Evolutionary conservation across 192 early-diverging fungal genomes (phyloP).

Genomic region (Polychytrium aggregatum): DNA sequence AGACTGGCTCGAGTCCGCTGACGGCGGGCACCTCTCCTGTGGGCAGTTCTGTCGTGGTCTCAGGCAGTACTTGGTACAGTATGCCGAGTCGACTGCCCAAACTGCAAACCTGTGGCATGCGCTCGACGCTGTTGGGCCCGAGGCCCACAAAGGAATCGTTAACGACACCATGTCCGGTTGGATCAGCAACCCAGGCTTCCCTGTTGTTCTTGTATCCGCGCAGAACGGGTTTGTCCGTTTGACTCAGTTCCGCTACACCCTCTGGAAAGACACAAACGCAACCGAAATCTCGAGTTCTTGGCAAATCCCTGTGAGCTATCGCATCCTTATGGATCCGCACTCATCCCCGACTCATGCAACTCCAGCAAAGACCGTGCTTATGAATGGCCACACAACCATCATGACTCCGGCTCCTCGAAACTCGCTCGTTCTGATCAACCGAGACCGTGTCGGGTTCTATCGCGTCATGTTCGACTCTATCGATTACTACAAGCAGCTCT

Average conservation of each 20-base stretch:
- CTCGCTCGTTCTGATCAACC: conserved; percentile 11
- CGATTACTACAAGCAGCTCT: background rate
- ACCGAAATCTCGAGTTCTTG: background rate
- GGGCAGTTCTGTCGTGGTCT: conserved; percentile 11
- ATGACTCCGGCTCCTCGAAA: no score
- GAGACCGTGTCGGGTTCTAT: conserved; percentile 15
- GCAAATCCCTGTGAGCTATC: conserved; percentile 4
- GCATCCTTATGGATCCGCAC: background rate
- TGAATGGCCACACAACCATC: background rate
- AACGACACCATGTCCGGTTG: conserved; percentile 21
- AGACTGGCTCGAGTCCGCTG: conserved; percentile 8
- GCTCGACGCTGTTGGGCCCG: no score
- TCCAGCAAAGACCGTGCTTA: background rate
- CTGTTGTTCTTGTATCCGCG: conserved; percentile 8
- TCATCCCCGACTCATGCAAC: conserved; percentile 1
- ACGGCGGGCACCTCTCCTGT: no score
- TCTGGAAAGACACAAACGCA: background rate
- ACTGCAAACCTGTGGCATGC: conserved; percentile 80
- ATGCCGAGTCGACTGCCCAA: conserved; percentile 69
- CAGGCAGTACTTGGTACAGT: conserved; percentile 48
- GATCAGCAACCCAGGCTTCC: conserved; percentile 26
- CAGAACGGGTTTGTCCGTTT: no score
- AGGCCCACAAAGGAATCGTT: conserved; percentile 17
- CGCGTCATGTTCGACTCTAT: conserved; percentile 8
- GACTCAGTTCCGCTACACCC: background rate